Evolutionary conservation across 148 eudicot species (phyloP).

Genomic region (Dysphania ambrosioides): DNA sequence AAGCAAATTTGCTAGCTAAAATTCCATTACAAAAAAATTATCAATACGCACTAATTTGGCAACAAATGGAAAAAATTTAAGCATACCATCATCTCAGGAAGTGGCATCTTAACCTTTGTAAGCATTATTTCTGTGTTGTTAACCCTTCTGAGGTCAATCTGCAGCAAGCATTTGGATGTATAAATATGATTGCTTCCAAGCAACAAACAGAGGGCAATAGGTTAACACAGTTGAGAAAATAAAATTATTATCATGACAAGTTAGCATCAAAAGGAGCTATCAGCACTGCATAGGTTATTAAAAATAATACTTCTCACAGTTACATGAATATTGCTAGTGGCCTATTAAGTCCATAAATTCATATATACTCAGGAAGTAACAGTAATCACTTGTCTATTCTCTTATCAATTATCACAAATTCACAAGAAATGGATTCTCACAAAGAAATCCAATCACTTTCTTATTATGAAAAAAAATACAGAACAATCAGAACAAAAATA

Average conservation of each 20-base stretch:
- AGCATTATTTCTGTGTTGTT: slow-evolving; percentile 97
- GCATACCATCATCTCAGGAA: slow-evolving; percentile 96
- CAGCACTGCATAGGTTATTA: not conserved
- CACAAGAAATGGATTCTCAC: no score
- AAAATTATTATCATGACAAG: not conserved
- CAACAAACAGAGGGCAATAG: slow-evolving; percentile 4
- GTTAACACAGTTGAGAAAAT: slow-evolving; percentile 1
- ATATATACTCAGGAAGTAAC: not conserved
- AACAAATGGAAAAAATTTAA: slow-evolving; percentile 1
- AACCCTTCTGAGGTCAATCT: slow-evolving; percentile 91
- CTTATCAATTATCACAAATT: no score
- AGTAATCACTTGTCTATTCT: no score
- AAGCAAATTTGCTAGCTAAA: not conserved
- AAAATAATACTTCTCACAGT: not conserved
- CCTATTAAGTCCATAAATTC: not conserved
- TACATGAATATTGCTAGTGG: not conserved
- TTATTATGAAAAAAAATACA: no score
- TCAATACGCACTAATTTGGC: no score
- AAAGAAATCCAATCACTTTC: no score
- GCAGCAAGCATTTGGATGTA: slow-evolving; percentile 24
- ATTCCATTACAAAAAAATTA: not conserved
- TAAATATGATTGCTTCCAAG: slow-evolving; percentile 1
- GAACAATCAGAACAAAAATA: no score
- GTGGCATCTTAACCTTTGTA: slow-evolving; percentile 98
- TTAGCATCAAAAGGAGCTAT: not conserved